These are phyloP conservation scores for Trichoderma sp. DNA, from an alignment of 2,329 filamentous ascomycete species.

Conservation along the genomic window DNA sequence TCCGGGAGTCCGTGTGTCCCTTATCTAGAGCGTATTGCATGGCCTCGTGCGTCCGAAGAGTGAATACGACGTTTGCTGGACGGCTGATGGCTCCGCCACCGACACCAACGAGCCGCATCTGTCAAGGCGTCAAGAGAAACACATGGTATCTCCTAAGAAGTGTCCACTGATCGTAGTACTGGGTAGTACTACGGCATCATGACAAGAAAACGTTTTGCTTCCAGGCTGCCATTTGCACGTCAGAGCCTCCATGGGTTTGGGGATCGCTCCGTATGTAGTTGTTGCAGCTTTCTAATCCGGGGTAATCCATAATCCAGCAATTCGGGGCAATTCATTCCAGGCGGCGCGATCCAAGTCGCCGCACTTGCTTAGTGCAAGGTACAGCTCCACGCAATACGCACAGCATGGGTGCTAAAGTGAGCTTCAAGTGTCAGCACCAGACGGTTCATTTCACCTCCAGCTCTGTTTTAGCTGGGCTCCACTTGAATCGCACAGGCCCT, in stretches of 20 bases:
- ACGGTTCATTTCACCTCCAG: not conserved
- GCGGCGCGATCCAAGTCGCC: constrained; percentile 1
- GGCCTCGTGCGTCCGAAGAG: not conserved
- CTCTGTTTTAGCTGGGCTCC: not conserved
- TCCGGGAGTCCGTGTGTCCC: not conserved
- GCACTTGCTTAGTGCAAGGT: not conserved
- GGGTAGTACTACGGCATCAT: not conserved
- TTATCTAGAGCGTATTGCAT: not conserved
- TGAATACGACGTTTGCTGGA: not conserved
- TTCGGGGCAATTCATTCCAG: not conserved
- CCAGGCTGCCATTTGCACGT: not conserved
- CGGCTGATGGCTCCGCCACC: not conserved
- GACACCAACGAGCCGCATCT: not conserved
- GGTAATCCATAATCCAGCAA: not conserved
- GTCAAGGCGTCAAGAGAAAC: not conserved
- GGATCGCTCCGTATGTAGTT: not conserved
- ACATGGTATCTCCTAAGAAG: not conserved
- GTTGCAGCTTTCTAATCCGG: not conserved
- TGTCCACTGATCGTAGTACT: not conserved
- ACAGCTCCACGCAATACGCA: not conserved
- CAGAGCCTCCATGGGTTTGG: not conserved
- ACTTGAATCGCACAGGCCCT: not conserved
- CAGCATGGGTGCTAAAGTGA: not conserved
- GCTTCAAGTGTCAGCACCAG: not conserved
- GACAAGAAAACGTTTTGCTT: not conserved